Evolutionary conservation across 495 filamentous ascomycete genomes (phyloP).

Genomic region (Neurospora tetraspora): DNA sequence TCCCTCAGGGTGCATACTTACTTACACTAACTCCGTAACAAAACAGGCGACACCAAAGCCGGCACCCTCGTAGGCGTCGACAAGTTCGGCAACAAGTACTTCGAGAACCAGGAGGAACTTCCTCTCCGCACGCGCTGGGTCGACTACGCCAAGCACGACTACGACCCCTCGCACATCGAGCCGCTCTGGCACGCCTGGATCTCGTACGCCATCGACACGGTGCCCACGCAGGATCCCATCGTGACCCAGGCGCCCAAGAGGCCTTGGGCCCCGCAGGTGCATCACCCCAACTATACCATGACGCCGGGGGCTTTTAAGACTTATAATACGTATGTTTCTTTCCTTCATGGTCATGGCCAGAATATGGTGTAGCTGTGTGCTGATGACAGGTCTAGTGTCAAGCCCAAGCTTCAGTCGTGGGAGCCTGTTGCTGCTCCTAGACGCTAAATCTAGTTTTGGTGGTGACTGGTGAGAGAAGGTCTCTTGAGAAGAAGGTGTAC

Average conservation of each 20-base stretch:
- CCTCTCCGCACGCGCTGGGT: constrained; percentile 96
- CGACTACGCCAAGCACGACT: constrained; percentile 85
- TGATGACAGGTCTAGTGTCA: constrained; percentile 15
- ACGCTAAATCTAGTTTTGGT: constrained; percentile 8
- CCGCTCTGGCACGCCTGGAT: constrained; percentile 99
- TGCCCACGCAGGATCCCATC: constrained; percentile 66
- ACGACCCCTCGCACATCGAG: constrained; percentile 84
- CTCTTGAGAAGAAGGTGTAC: not conserved
- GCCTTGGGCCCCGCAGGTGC: constrained; percentile 61
- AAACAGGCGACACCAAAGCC: constrained; percentile 89
- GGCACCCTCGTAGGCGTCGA: constrained; percentile 79
- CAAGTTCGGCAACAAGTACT: constrained; percentile 94
- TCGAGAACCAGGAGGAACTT: constrained; percentile 90
- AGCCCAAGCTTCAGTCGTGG: constrained; percentile 32
- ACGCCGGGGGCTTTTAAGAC: constrained; percentile 76
- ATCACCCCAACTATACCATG: constrained; percentile 63
- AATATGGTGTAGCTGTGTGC: too few species aligned
- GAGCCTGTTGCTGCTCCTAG: constrained; percentile 26
- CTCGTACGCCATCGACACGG: constrained; percentile 81
- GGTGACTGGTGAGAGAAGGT: not conserved
- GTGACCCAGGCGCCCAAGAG: constrained; percentile 46
- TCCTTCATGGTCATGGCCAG: too few species aligned
- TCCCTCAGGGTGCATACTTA: not conserved
- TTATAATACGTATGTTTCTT: constrained; percentile 87
- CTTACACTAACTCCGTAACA: not conserved